A percentile compares a stretch with the other conserved stretches of the same genome.
Evolutionary conservation across 805 yeast genomes (phyloP).

Genomic region (Cyberlindnera japonica): DNA sequence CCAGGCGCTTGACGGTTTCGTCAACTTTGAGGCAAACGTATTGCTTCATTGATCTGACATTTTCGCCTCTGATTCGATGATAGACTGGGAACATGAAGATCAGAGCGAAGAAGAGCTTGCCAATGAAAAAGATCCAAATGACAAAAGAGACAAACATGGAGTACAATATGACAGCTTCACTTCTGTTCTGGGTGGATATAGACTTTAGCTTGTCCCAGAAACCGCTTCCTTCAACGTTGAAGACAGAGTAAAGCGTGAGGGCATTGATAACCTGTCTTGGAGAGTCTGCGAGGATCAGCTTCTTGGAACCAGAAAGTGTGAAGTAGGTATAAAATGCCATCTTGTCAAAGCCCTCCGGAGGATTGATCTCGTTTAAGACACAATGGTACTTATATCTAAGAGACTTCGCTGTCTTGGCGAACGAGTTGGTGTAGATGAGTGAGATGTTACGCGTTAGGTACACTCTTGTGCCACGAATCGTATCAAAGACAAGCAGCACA

Average conservation of each 20-base stretch:
- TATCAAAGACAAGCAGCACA: conserved; percentile 51
- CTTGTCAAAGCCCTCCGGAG: conserved; percentile 62
- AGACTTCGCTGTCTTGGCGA: conserved; percentile 57
- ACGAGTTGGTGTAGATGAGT: conserved; percentile 60
- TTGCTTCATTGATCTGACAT: conserved; percentile 46
- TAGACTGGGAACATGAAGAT: conserved; percentile 49
- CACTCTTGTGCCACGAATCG: conserved; percentile 53
- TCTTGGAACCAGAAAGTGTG: conserved; percentile 58
- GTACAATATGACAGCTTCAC: conserved; percentile 68
- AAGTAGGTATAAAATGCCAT: conserved; percentile 61
- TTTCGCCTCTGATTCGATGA: conserved; percentile 38
- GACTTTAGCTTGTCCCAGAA: conserved; percentile 42
- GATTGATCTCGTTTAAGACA: conserved; percentile 65
- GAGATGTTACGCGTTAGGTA: conserved; percentile 64
- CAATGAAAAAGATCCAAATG: conserved; percentile 68
- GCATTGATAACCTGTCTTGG: conserved; percentile 88
- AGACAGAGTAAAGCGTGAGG: conserved; percentile 57
- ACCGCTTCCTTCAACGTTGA: conserved; percentile 31
- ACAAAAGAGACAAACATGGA: conserved; percentile 73
- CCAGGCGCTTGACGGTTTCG: conserved; percentile 50
- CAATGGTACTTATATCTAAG: conserved; percentile 66
- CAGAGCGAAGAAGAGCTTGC: conserved; percentile 52
- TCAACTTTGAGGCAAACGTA: conserved; percentile 61
- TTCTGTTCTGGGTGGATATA: conserved; percentile 57
- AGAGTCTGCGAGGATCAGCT: conserved; percentile 70